Conservation (phyloP, 139 green algal genomes). For the Micractinium conductrix region DNA sequence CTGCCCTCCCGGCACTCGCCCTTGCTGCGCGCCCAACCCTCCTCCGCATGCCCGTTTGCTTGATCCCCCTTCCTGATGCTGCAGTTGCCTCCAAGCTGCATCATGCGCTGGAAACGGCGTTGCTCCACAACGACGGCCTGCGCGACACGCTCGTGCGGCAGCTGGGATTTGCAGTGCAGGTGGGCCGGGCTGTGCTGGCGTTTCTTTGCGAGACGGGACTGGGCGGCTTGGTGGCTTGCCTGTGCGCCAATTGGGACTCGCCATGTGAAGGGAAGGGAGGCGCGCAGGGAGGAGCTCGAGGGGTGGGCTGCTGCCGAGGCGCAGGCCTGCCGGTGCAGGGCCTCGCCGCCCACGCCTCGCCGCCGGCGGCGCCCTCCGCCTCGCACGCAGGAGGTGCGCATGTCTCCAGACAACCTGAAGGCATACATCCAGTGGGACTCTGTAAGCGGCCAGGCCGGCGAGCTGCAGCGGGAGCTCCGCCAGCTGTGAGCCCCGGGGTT, state of each 20-base stretch:
- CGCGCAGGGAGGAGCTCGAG: too few relatives aligned
- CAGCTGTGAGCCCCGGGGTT: slow-evolving; percentile 15
- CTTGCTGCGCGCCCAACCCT: not conserved
- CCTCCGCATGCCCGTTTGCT: not conserved
- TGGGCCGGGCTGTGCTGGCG: too few relatives aligned
- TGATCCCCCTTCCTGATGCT: not conserved
- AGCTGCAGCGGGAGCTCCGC: slow-evolving; percentile 21
- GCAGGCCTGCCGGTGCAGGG: too few relatives aligned
- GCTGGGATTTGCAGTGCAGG: slow-evolving; percentile 34
- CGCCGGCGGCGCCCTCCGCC: too few relatives aligned
- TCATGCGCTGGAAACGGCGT: slow-evolving; percentile 10
- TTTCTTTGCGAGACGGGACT: too few relatives aligned
- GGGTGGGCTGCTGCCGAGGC: too few relatives aligned
- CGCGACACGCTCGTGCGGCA: slow-evolving; percentile 26
- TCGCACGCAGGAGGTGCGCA: slow-evolving; percentile 41
- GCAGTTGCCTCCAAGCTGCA: slow-evolving; percentile 27
- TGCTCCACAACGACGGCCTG: slow-evolving; percentile 26
- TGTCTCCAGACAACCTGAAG: slow-evolving; percentile 63
- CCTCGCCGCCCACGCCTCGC: too few relatives aligned
- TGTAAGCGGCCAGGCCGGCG: not conserved
- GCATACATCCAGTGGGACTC: slow-evolving; percentile 64
- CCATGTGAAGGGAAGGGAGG: too few relatives aligned
- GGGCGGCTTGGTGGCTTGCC: too few relatives aligned
- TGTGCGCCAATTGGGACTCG: too few relatives aligned
- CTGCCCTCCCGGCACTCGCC: not conserved